Percentiles rank a stretch among this genome's conserved stretches.
These are phyloP conservation scores for Aristolochia contorta DNA, from an alignment of 164 flowering plant genomes.

Conservation along the genomic window DNA sequence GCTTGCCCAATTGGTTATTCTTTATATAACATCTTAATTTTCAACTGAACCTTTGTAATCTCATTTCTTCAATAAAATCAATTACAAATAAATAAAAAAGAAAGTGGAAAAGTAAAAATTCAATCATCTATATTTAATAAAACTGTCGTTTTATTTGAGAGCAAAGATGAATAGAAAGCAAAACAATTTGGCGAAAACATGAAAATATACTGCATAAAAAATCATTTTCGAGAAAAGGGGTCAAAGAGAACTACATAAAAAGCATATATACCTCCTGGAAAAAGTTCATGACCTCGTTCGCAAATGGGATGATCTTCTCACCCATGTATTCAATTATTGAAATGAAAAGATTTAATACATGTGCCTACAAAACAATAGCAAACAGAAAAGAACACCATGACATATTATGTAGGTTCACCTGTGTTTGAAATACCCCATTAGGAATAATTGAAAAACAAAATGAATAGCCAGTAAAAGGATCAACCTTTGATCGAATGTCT, in stretches of 20 bases:
- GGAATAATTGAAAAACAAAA: slow-evolving; percentile 1
- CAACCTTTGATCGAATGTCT: slow-evolving; percentile 95
- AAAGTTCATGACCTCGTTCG: slow-evolving; percentile 56
- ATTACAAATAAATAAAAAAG: too few species aligned
- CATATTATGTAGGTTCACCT: background rate
- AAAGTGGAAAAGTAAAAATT: too few species aligned
- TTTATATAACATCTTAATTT: too few species aligned
- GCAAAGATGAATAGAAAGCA: too few species aligned
- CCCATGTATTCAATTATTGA: slow-evolving; percentile 51
- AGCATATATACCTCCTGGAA: slow-evolving; percentile 60
- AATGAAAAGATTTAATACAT: slow-evolving; percentile 77
- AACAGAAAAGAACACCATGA: background rate
- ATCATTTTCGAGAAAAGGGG: background rate
- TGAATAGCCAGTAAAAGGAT: background rate
- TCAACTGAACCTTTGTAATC: too few species aligned
- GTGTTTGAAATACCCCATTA: background rate
- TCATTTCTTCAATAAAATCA: too few species aligned
- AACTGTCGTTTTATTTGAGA: too few species aligned
- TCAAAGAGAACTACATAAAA: background rate
- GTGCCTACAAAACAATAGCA: slow-evolving; percentile 50
- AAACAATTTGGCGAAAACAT: background rate
- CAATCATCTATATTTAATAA: too few species aligned
- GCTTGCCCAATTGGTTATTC: too few species aligned
- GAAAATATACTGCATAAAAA: background rate
- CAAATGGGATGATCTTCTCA: slow-evolving; percentile 49